Base-by-base conservation (phyloP, 2,329 filamentous ascomycete genomes). In the Aspergillus transmontanensis region DNA sequence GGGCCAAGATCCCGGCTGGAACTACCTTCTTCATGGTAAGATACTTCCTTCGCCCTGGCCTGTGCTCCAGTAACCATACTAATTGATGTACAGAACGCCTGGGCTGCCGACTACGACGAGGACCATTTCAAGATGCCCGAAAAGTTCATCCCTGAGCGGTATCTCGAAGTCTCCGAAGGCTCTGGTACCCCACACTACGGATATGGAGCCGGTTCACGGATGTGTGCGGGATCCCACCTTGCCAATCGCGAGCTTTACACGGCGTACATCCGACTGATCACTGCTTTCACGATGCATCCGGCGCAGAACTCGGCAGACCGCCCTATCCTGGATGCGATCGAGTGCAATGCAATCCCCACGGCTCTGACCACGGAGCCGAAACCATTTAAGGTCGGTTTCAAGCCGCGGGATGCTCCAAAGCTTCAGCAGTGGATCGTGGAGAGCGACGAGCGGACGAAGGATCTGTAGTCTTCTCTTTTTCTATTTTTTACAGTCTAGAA, bases 11-110 rank as follows among this genome's bases (percentile, higher is more conserved):
- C 43, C 92, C 92, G 0, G 85, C 90, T 0, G 90, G 90, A 1
- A 93, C 90, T 0, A 92, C 89, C 1, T 93, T 94, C 69, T 93
- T 93, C 78, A 90, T 94, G 90, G 85, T 85, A 72, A 51, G 72
- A 11, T 50, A 14, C 34, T 30, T n/a, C 4, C 32, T 10, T 36
- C 1, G 1, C 2, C 16, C 12, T 4, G 19, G n/a, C 6, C 16
- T 12, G 21, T 30, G 9, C 11, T 21, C 23, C n/a, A 21, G 16
- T 26, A 26, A 19, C 16, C 23, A 11, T 30, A n/a, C n/a, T 50
- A 19, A 57, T 57, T 65, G 54, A 68, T 28, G 1, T 6, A 7
- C 59, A 86, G 85, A 93, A 90, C 70, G 89, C 90, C 11, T 93
- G 89, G 76, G 89, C 89, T 1, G 90, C 90, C 30, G 85, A 93